Evolutionary conservation across 2,329 filamentous ascomycete genomes (phyloP).

Genomic region (Monosporascus sp.): DNA sequence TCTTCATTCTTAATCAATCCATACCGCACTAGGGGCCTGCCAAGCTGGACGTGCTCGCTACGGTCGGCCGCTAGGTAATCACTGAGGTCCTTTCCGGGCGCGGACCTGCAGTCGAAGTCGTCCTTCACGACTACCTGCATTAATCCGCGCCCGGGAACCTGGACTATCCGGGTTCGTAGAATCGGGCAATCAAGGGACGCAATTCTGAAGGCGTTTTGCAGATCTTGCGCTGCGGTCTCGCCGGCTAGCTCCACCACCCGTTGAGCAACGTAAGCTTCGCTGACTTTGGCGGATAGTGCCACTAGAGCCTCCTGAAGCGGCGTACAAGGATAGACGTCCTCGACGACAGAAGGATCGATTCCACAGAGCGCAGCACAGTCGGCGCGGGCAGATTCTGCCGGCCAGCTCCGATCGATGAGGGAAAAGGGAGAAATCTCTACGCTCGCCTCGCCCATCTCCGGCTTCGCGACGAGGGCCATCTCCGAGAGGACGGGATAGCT

Average conservation of each 20-base stretch:
- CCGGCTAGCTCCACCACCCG: slow-evolving; percentile 37
- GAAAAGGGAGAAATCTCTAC: slow-evolving; percentile 32
- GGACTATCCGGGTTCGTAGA: slow-evolving; percentile 44
- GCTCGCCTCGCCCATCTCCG: slow-evolving; percentile 15
- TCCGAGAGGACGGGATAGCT: slow-evolving; percentile 36
- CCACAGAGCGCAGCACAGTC: slow-evolving; percentile 37
- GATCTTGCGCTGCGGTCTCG: slow-evolving; percentile 27
- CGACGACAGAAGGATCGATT: slow-evolving; percentile 29
- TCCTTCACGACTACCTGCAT: slow-evolving; percentile 42
- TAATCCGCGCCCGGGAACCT: slow-evolving; percentile 36
- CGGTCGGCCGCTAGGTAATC: slow-evolving; percentile 36
- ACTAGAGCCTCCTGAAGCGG: slow-evolving; percentile 50
- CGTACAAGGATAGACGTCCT: slow-evolving; percentile 50
- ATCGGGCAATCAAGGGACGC: slow-evolving; percentile 34
- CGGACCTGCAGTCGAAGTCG: slow-evolving; percentile 27
- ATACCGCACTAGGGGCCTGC: slow-evolving; percentile 40
- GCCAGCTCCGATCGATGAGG: slow-evolving; percentile 31
- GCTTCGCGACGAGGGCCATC: slow-evolving; percentile 35
- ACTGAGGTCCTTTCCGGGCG: slow-evolving; percentile 28
- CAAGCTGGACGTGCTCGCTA: slow-evolving; percentile 36
- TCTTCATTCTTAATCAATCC: slow-evolving; percentile 31
- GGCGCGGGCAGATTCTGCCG: slow-evolving; percentile 23
- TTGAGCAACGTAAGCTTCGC: slow-evolving; percentile 48
- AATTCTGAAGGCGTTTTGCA: slow-evolving; percentile 37
- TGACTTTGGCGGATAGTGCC: slow-evolving; percentile 44